Conservation (phyloP, 352 stramenopile species). For the Phytopythium aichiense region DNA sequence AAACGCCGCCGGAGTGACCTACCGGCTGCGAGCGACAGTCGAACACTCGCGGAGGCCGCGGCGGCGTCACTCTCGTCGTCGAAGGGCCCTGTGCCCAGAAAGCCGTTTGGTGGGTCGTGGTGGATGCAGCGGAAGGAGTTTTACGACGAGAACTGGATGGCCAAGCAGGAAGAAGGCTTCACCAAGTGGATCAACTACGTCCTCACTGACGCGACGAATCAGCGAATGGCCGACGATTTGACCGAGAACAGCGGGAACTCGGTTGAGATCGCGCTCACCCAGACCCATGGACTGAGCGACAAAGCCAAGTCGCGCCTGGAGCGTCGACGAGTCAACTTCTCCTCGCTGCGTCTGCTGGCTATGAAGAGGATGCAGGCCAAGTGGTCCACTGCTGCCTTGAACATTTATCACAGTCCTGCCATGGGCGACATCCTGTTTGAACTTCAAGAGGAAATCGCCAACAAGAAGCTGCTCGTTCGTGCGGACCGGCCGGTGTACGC, state of each 20-base stretch:
- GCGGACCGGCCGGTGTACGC: constrained; percentile 87
- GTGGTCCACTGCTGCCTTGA: constrained; percentile 47
- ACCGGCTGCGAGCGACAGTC: background rate
- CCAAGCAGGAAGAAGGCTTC: constrained; percentile 75
- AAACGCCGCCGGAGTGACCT: constrained; percentile 2
- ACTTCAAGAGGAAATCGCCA: constrained; percentile 67
- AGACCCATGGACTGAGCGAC: background rate
- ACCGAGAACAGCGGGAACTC: constrained; percentile 13
- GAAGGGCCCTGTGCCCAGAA: background rate
- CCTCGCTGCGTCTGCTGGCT: constrained; percentile 62
- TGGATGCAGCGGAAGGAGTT: constrained; percentile 67
- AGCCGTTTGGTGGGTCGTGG: constrained; percentile 46
- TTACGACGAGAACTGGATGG: constrained; percentile 78
- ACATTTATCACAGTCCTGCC: constrained; percentile 50
- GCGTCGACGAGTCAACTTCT: constrained; percentile 46
- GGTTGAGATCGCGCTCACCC: constrained; percentile 4
- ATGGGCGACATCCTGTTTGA: constrained; percentile 60
- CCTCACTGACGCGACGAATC: constrained; percentile 46
- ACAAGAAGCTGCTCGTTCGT: constrained; percentile 77
- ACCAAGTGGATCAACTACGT: constrained; percentile 89
- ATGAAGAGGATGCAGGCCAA: constrained; percentile 70
- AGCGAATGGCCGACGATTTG: constrained; percentile 31
- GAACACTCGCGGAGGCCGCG: constrained; percentile 3
- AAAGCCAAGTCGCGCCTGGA: constrained; percentile 7
- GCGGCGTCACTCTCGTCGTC: background rate